Evolutionary conservation across 495 filamentous ascomycete species (phyloP), one percentile per base, ranked within the genome.

Genomic region (Durotheca rogersii): DNA sequence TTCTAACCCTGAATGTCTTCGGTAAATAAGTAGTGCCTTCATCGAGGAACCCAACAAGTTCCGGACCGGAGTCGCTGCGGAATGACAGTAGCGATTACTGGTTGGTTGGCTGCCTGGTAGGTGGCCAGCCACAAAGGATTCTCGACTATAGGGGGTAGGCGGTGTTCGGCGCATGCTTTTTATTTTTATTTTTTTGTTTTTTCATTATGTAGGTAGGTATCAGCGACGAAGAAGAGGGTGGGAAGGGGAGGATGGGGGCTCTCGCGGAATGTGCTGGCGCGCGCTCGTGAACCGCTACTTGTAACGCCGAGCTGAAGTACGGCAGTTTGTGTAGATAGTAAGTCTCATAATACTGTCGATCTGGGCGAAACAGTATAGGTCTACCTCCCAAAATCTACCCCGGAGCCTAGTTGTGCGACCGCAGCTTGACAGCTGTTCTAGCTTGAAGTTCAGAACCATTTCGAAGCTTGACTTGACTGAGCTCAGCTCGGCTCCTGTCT

Each of bases 251-350:
- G n/a, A n/a, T n/a, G n/a, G 21, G 19, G 41, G 16, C 20, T 21
- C 30, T 18, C 15, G 35, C 49, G 49, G 50, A 53, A 53, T 41
- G 7, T 40, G 12, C 50, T 42, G 42, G n/a, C 16, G 27, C 10
- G n/a, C n/a, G n/a, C n/a, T n/a, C n/a, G n/a, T n/a, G n/a, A 41
- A 6, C 35, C 9, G 1, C 7, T 15, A 19, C 1, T 35, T 17
- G 14, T 3, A 11, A n/a, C 18, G 38, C 39, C 46, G 40, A 53
- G 55, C 49, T 50, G 43, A 33, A 38, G 33, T 15, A 29, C 11
- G 15, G 15, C 19, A 30, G n/a, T n/a, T n/a, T n/a, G n/a, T n/a
- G n/a, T n/a, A n/a, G n/a, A n/a, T n/a, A n/a, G n/a, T n/a, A n/a
- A n/a, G n/a, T n/a, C n/a, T n/a, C n/a, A n/a, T n/a, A n/a, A n/a